Evolutionary conservation across 2,329 filamentous ascomycete genomes (phyloP).

Genomic region (Sporothrix humicola): DNA sequence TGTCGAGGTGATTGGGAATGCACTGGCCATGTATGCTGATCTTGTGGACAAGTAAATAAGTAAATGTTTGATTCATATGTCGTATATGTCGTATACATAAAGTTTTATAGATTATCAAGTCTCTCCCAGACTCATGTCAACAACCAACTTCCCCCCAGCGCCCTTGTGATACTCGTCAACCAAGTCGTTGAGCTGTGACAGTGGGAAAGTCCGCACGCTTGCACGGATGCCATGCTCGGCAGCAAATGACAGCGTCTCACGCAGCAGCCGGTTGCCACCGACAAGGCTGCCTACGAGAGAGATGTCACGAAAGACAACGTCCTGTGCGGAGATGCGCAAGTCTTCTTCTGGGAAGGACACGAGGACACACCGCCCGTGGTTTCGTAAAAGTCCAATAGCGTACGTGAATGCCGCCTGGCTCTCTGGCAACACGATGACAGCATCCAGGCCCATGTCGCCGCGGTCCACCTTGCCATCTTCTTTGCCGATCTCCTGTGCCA

Average conservation of each 20-base stretch:
- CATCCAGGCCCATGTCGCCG: constrained; percentile 14
- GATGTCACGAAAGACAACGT: constrained; percentile 7
- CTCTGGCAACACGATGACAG: background rate
- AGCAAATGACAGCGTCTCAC: background rate
- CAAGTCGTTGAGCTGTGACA: background rate
- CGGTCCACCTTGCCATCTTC: background rate
- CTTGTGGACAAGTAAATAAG: background rate
- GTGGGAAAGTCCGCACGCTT: background rate
- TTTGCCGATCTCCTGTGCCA: background rate
- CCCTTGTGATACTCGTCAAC: constrained; percentile 15
- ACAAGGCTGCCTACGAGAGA: background rate
- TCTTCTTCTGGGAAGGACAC: constrained; percentile 3
- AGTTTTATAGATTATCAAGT: background rate
- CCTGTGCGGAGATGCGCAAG: background rate
- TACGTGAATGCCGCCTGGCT: constrained; percentile 17
- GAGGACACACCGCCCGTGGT: background rate
- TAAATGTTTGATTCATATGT: background rate
- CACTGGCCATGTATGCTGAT: constrained; percentile 15
- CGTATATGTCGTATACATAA: background rate
- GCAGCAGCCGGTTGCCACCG: constrained; percentile 14
- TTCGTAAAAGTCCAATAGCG: background rate
- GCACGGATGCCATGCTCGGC: background rate
- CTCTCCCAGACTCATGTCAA: constrained; percentile 15
- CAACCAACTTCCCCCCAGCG: background rate
- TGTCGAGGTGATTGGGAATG: constrained; percentile 11